These are phyloP conservation scores for Fraxinus dipetala DNA, from an alignment of 305 asterid genomes.

Conservation along the genomic window DNA sequence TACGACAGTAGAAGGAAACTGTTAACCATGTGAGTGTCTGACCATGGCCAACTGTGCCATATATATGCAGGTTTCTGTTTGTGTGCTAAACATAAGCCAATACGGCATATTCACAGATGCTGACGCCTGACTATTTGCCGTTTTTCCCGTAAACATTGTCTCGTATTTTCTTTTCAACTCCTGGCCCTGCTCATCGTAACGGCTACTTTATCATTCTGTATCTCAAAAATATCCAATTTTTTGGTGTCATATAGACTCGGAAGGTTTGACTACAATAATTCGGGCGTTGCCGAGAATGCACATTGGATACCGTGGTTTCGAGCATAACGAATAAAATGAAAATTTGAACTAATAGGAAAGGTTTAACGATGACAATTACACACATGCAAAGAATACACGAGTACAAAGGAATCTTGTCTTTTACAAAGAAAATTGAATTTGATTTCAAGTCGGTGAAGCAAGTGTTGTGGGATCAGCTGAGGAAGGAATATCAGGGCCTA, in stretches of 20 bases:
- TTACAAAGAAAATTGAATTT: neutral
- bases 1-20: slow-evolving; percentile 18
- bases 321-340: slow-evolving; percentile 5
- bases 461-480: slow-evolving; percentile 77
- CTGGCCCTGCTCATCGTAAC: slow-evolving; percentile 29
- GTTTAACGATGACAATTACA: slow-evolving; percentile 1
- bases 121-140: slow-evolving; percentile 11
- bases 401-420: slow-evolving; percentile 20
- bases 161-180: slow-evolving; percentile 21
- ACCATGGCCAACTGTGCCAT: slow-evolving; percentile 22
- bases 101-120: neutral
- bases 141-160: slow-evolving; percentile 33
- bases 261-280: neutral
- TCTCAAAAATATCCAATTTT: neutral
- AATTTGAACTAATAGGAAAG: neutral
- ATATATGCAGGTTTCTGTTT: slow-evolving; percentile 11
- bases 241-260: neutral
- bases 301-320: neutral
- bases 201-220: slow-evolving; percentile 36
- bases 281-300: neutral
- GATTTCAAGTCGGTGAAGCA: slow-evolving; percentile 51
- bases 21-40: slow-evolving; percentile 19
- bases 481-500: slow-evolving; percentile 69
- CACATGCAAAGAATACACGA: slow-evolving; percentile 37
- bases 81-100: slow-evolving; percentile 10